Evolutionary conservation across 768 basidiomycete species (phyloP).

Genomic region (Russula brevipes): DNA sequence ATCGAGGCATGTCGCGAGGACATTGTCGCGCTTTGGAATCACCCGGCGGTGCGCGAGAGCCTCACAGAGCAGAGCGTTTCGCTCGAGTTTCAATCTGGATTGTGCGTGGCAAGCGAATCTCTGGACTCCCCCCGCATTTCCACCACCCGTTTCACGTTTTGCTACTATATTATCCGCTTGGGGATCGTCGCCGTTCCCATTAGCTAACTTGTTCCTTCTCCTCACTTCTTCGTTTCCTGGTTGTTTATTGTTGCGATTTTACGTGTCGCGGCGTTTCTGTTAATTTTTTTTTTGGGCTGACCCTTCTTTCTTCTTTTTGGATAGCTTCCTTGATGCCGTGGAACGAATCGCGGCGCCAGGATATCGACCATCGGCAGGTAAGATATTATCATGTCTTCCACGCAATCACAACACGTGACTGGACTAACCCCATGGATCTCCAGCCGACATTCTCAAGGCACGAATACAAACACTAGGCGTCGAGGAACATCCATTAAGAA

Average conservation of each 20-base stretch:
- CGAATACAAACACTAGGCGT: slow-evolving; percentile 60
- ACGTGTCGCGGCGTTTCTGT: neutral
- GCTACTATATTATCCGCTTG: neutral
- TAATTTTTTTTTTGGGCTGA: too few relatives aligned
- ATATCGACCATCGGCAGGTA: slow-evolving; percentile 52
- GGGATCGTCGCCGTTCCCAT: neutral
- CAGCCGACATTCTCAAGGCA: slow-evolving; percentile 61
- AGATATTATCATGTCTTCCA: slow-evolving; percentile 16
- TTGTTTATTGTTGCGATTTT: neutral
- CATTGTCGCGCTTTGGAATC: slow-evolving; percentile 51
- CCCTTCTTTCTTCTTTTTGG: neutral
- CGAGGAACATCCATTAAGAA: slow-evolving; percentile 53
- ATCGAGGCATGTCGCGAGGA: slow-evolving; percentile 50
- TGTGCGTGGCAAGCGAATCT: slow-evolving; percentile 40
- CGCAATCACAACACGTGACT: neutral
- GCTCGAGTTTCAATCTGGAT: slow-evolving; percentile 55
- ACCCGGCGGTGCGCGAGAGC: slow-evolving; percentile 40
- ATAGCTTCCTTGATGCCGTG: slow-evolving; percentile 56
- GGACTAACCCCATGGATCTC: neutral
- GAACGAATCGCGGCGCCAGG: slow-evolving; percentile 44
- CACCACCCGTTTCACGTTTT: neutral
- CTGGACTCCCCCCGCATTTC: neutral
- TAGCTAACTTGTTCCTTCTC: neutral
- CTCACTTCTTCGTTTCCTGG: too few relatives aligned
- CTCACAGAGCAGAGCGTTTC: slow-evolving; percentile 42